A percentile compares a stretch with the other conserved stretches of the same genome.
phyloP scores from a whole-genome alignment of 495 filamentous ascomycete genomes.

The Bombardia bombarda region DNA sequence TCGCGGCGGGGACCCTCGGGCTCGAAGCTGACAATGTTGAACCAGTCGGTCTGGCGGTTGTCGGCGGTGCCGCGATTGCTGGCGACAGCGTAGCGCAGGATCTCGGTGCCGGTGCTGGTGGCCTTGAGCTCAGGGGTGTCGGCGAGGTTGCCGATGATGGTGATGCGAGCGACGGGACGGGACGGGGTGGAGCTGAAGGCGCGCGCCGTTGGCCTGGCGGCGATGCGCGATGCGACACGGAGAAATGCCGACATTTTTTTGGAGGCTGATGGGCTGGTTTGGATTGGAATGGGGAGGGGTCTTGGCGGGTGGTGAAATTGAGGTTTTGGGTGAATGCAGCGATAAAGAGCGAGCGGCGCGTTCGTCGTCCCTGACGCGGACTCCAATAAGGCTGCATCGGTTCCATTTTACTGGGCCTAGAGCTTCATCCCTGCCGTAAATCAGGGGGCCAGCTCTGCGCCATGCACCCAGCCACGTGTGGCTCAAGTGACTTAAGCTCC shows the following conservation, averaged over 20 bases:
- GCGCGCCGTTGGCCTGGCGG: conserved; percentile 34
- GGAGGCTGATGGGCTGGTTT: not conserved
- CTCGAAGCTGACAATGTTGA: conserved; percentile 58
- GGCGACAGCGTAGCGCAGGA: conserved; percentile 61
- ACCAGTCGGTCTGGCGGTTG: conserved; percentile 69
- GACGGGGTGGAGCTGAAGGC: conserved; percentile 46
- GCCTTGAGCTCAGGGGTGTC: conserved; percentile 58
- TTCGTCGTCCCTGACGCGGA: no score
- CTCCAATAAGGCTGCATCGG: no score
- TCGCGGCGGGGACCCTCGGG: conserved; percentile 55
- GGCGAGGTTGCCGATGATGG: conserved; percentile 69
- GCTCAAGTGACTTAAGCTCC: no score
- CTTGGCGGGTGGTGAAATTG: not conserved
- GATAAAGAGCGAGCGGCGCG: no score
- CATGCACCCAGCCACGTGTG: no score
- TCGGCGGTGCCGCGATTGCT: conserved; percentile 48
- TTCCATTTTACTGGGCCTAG: no score
- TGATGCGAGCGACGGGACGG: conserved; percentile 55
- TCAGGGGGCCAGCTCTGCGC: no score
- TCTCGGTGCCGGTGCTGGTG: conserved; percentile 56
- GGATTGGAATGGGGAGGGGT: not conserved
- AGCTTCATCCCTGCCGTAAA: no score
- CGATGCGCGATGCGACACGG: conserved; percentile 27
- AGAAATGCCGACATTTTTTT: conserved; percentile 36
- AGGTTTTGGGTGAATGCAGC: not conserved